Conservation (phyloP, 768 basidiomycete genomes). For the Podaxis sp. region DNA sequence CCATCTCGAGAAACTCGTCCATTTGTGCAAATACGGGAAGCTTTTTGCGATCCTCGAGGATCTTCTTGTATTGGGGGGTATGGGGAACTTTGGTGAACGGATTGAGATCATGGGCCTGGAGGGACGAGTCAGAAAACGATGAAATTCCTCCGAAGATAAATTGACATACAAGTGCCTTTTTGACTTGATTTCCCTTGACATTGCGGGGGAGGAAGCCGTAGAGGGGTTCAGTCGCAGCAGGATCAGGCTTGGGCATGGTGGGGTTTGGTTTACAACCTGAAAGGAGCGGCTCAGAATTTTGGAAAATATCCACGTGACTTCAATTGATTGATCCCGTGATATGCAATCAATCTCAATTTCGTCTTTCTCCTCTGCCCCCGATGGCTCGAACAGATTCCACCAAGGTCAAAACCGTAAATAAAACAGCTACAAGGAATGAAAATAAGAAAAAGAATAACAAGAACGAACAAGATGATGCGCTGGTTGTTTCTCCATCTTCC, state of each 20-base stretch:
- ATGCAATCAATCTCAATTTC: background rate
- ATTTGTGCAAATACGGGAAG: constrained; percentile 92
- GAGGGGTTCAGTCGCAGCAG: constrained; percentile 49
- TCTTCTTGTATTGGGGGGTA: constrained; percentile 80
- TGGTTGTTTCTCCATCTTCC: constrained; percentile 40
- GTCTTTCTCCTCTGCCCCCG: background rate
- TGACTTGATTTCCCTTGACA: constrained; percentile 65
- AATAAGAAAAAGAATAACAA: background rate
- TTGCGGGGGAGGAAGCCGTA: constrained; percentile 73
- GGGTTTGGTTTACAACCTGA: background rate
- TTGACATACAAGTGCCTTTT: constrained; percentile 63
- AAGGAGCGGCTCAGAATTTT: background rate
- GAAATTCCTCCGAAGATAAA: background rate
- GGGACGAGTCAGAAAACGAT: background rate
- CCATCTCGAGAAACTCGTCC: constrained; percentile 89
- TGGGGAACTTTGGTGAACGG: constrained; percentile 86
- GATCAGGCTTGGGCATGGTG: background rate
- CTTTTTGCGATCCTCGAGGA: constrained; percentile 80
- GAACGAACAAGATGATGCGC: background rate
- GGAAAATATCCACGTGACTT: constrained; percentile 2
- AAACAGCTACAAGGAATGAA: constrained; percentile 1
- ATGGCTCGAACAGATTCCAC: constrained; percentile 10
- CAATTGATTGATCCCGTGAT: background rate
- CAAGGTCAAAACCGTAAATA: background rate
- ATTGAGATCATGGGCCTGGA: constrained; percentile 76